Conservation (phyloP, 352 stramenopile genomes). For the Aphanomyces astaci region DNA sequence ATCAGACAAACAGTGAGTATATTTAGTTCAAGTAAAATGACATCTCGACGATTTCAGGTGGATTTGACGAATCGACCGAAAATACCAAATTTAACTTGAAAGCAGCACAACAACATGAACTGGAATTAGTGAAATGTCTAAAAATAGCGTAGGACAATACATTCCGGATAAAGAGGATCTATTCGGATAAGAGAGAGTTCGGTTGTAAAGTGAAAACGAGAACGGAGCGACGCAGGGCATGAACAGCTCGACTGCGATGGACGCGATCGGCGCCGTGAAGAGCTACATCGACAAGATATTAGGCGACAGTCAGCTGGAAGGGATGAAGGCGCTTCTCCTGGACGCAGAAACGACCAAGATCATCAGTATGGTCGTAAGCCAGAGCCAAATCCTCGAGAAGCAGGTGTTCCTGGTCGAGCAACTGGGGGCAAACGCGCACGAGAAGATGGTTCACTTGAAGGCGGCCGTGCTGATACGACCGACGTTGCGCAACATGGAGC, state of each 20-base stretch:
- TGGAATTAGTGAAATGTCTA: neutral
- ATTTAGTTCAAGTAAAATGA: too few relatives aligned
- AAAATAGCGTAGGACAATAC: neutral
- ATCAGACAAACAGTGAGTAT: too few relatives aligned
- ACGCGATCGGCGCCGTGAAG: slow-evolving; percentile 60
- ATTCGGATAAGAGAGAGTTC: neutral
- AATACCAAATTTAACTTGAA: too few relatives aligned
- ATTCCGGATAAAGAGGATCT: neutral
- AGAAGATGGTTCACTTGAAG: slow-evolving; percentile 91
- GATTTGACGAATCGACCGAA: too few relatives aligned
- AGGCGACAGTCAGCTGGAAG: slow-evolving; percentile 68
- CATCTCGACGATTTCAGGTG: too few relatives aligned
- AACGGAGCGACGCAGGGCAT: neutral
- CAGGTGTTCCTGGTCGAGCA: slow-evolving; percentile 95
- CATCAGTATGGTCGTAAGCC: slow-evolving; percentile 92
- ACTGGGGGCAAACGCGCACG: slow-evolving; percentile 73
- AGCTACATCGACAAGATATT: slow-evolving; percentile 81
- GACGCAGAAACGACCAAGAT: slow-evolving; percentile 93
- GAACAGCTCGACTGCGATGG: slow-evolving; percentile 35
- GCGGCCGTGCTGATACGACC: slow-evolving; percentile 92
- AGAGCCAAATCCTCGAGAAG: slow-evolving; percentile 92
- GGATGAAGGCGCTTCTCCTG: slow-evolving; percentile 97
- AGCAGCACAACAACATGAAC: too few relatives aligned
- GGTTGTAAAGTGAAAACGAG: neutral
- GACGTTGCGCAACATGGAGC: slow-evolving; percentile 86